Percentiles rank a stretch among this genome's conserved stretches.
These are phyloP conservation scores for Microbotryomycetes sp. DNA, from an alignment of 1,284 basidiomycete genomes.

Conservation along the genomic window DNA sequence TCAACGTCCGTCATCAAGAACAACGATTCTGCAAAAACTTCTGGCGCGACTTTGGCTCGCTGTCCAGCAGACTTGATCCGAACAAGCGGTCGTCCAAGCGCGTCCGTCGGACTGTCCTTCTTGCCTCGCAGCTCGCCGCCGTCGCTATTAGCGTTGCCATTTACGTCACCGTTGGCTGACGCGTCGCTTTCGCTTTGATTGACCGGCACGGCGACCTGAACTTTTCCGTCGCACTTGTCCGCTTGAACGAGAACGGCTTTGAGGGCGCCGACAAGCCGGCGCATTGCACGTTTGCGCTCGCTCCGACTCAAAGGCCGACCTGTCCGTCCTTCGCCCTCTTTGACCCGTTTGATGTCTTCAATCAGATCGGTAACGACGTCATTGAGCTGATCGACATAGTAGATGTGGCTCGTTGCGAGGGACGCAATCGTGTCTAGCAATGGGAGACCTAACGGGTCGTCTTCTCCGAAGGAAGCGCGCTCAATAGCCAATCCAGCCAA, in stretches of 20 bases:
- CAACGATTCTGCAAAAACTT: conserved; percentile 82
- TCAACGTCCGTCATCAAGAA: conserved; percentile 70
- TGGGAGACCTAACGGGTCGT: conserved; percentile 62
- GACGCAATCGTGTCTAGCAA: conserved; percentile 75
- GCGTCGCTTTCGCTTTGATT: conserved; percentile 26
- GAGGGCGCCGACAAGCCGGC: conserved; percentile 63
- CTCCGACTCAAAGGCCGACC: conserved; percentile 42
- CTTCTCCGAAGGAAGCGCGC: conserved; percentile 58
- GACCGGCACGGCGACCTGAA: conserved; percentile 27
- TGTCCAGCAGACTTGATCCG: conserved; percentile 28
- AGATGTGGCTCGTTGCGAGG: conserved; percentile 72
- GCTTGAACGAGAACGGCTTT: conserved; percentile 58
- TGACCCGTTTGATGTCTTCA: conserved; percentile 59
- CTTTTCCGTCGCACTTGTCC: conserved; percentile 47
- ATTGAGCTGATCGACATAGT: conserved; percentile 94
- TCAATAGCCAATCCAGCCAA: conserved; percentile 15
- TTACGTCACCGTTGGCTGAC: neutral
- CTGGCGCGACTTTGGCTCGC: conserved; percentile 55
- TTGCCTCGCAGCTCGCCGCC: neutral
- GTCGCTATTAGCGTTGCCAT: neutral
- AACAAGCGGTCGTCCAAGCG: conserved; percentile 1
- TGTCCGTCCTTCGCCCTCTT: conserved; percentile 44
- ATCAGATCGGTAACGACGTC: conserved; percentile 83
- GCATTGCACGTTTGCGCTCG: conserved; percentile 60
- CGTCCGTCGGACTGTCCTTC: conserved; percentile 4